A percentile compares a stretch with the other conserved stretches of the same genome.
Evolutionary conservation across 2,329 filamentous ascomycete species (phyloP).

Genomic region (Leptographium procerum): DNA sequence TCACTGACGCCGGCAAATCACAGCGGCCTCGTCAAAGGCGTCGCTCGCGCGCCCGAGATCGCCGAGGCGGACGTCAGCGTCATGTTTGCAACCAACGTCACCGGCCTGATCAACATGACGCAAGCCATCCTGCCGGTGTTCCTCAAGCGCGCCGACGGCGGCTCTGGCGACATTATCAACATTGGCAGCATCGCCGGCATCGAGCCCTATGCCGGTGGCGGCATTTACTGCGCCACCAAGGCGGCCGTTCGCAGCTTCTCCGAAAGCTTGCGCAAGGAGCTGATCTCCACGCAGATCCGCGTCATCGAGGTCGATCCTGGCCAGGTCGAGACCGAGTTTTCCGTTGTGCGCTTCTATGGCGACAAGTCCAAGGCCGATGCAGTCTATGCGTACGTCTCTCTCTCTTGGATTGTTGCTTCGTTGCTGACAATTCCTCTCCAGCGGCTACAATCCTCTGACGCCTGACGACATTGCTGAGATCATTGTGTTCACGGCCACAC

Average conservation of each 20-base stretch:
- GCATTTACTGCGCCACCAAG: slow-evolving; percentile 90
- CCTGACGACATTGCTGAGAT: slow-evolving; percentile 87
- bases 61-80: slow-evolving; percentile 66
- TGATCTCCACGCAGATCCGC: slow-evolving; percentile 68
- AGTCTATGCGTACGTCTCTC: slow-evolving; percentile 62
- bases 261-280: slow-evolving; percentile 69
- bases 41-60: slow-evolving; percentile 78
- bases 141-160: slow-evolving; percentile 62
- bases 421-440: slow-evolving; percentile 19
- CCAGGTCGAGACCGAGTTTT: slow-evolving; percentile 92
- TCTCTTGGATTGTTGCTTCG: not conserved
- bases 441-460: slow-evolving; percentile 70
- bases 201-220: slow-evolving; percentile 73
- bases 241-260: slow-evolving; percentile 79
- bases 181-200: slow-evolving; percentile 84
- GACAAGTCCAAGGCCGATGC: slow-evolving; percentile 84
- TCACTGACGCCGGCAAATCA: not conserved
- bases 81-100: slow-evolving; percentile 93
- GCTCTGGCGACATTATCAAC: slow-evolving; percentile 88
- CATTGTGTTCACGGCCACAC: slow-evolving; percentile 72
- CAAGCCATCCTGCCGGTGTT: slow-evolving; percentile 80
- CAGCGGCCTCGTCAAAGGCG: slow-evolving; percentile 79
- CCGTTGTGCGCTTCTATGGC: slow-evolving; percentile 74
- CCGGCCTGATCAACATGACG: slow-evolving; percentile 91
- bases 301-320: slow-evolving; percentile 86